phyloP scores from a whole-genome alignment of 345 rosid species.

The Arabis hirsuta region DNA sequence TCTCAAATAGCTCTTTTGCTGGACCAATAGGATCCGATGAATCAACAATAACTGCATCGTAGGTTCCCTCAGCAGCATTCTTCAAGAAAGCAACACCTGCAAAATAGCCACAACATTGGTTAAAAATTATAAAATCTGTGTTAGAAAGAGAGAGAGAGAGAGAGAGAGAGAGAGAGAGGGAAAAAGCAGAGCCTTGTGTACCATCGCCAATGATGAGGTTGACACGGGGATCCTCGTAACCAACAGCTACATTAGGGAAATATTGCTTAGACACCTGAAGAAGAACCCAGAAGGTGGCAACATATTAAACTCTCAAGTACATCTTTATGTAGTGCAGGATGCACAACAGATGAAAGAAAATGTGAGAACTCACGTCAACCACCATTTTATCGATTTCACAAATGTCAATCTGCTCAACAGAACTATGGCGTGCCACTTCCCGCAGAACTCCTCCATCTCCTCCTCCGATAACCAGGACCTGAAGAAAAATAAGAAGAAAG shows the following conservation, averaged over 20 bases:
- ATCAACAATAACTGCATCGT: constrained; percentile 93
- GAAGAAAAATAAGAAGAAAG: constrained; percentile 1
- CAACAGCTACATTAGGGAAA: constrained; percentile 83
- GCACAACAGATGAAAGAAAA: not conserved
- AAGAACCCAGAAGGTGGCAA: constrained; percentile 5
- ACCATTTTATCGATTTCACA: constrained; percentile 98
- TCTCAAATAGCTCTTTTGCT: constrained; percentile 96
- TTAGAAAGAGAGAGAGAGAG: not conserved
- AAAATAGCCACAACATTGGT: constrained; percentile 2
- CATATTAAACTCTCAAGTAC: not conserved
- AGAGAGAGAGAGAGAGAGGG: too few relatives aligned
- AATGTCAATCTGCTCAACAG: constrained; percentile 84
- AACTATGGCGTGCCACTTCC: constrained; percentile 87
- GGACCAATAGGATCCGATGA: constrained; percentile 98
- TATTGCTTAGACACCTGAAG: constrained; percentile 78
- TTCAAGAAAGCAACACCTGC: constrained; percentile 90
- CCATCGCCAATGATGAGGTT: constrained; percentile 87
- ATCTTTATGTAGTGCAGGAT: not conserved
- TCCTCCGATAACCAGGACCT: constrained; percentile 97
- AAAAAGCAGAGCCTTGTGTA: constrained; percentile 36
- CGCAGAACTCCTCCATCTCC: constrained; percentile 96
- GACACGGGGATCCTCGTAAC: constrained; percentile 95
- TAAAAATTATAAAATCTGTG: not conserved
- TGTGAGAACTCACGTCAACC: constrained; percentile 71
- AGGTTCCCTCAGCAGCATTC: constrained; percentile 75